Evolutionary conservation across 371 early-diverging fungal species (phyloP).

Genomic region (Smittium mucronatum): DNA sequence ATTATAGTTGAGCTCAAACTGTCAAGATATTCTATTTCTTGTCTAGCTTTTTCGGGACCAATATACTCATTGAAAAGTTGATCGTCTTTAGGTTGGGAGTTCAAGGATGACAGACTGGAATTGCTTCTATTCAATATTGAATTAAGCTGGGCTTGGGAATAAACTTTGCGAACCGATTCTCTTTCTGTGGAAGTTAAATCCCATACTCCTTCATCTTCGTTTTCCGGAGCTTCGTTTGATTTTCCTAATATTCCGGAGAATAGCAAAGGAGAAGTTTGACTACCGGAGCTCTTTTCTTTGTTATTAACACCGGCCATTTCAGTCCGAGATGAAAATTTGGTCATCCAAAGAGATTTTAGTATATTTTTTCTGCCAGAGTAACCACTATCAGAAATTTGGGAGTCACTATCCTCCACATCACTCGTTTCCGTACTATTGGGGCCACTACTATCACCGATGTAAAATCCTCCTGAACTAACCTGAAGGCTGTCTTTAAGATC

Average conservation of each 20-base stretch:
- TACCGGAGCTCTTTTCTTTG: neutral
- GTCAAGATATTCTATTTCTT: conserved; percentile 4
- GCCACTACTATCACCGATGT: conserved; percentile 9
- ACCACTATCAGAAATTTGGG: neutral
- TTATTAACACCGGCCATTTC: neutral
- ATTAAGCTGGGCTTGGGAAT: neutral
- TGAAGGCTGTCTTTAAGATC: too few relatives aligned
- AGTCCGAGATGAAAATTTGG: neutral
- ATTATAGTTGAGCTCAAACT: conserved; percentile 12
- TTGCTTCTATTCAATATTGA: neutral
- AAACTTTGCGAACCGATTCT: neutral
- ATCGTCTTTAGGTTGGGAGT: neutral
- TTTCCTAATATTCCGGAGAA: neutral
- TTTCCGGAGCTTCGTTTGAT: neutral
- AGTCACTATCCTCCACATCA: conserved; percentile 21
- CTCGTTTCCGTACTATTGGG: conserved; percentile 7
- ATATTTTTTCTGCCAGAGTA: neutral
- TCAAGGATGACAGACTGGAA: neutral
- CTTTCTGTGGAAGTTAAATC: neutral
- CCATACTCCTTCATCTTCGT: neutral
- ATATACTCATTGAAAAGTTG: neutral
- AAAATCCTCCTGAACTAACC: neutral
- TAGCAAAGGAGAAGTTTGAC: too few relatives aligned
- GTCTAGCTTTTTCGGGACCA: neutral
- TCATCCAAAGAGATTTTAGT: conserved; percentile 8